These are phyloP conservation scores for Aspergillus amoenus DNA, from an alignment of 2,329 filamentous ascomycete species.

Conservation along the genomic window DNA sequence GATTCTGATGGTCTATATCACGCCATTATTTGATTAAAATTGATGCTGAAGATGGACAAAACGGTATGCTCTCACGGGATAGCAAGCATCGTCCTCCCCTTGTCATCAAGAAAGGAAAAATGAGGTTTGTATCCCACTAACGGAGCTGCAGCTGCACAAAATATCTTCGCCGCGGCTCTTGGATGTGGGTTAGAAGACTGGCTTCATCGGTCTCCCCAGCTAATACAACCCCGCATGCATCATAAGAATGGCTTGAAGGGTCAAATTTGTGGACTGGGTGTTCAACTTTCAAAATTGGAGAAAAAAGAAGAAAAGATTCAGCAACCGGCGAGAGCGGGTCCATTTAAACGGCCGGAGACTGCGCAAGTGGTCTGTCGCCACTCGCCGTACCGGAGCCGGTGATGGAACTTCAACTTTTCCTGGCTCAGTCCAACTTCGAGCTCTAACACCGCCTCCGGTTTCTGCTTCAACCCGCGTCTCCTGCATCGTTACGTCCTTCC, in stretches of 20 bases:
- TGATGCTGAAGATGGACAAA: slow-evolving; percentile 17
- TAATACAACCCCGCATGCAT: slow-evolving; percentile 61
- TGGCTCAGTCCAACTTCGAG: not conserved
- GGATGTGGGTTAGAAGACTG: slow-evolving; percentile 43
- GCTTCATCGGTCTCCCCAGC: slow-evolving; percentile 49
- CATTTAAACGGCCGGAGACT: slow-evolving; percentile 20
- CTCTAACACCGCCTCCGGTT: not conserved
- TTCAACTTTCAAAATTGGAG: slow-evolving; percentile 55
- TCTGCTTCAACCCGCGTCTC: not conserved
- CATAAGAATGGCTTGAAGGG: slow-evolving; percentile 47
- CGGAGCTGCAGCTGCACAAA: slow-evolving; percentile 50
- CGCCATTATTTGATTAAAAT: slow-evolving; percentile 25
- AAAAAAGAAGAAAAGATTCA: slow-evolving; percentile 38
- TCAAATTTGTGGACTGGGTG: slow-evolving; percentile 59
- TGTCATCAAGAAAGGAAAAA: slow-evolving; percentile 12
- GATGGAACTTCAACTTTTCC: slow-evolving; percentile 32
- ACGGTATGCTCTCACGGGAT: slow-evolving; percentile 7
- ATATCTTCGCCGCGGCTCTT: slow-evolving; percentile 51
- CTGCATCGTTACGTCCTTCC: not conserved
- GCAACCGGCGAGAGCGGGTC: slow-evolving; percentile 20
- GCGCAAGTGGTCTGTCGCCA: slow-evolving; percentile 24
- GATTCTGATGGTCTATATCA: slow-evolving; percentile 17
- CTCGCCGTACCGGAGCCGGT: slow-evolving; percentile 16
- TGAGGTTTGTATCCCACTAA: slow-evolving; percentile 46
- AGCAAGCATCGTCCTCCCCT: slow-evolving; percentile 17